Evolutionary conservation across 345 rosid genomes (phyloP).

Genomic region (Salix caprea): DNA sequence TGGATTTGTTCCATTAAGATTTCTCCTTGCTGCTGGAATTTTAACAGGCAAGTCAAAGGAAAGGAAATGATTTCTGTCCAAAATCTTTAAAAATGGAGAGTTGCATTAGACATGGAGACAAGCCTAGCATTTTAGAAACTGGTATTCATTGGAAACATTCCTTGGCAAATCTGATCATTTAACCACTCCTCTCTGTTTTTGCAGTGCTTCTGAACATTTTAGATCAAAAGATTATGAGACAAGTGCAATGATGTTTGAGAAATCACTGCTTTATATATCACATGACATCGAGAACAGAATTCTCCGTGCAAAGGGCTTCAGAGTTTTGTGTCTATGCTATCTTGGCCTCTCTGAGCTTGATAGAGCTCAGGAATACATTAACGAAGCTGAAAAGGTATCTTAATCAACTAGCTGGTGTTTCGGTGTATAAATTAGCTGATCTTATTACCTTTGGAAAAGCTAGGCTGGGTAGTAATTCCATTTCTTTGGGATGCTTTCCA

Average conservation of each 20-base stretch:
- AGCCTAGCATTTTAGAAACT: too few relatives aligned
- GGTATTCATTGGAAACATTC: not conserved
- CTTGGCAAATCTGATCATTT: not conserved
- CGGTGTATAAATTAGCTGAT: not conserved
- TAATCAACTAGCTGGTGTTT: constrained; percentile 9
- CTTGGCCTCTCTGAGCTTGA: constrained; percentile 76
- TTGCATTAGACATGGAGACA: too few relatives aligned
- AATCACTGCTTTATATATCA: constrained; percentile 85
- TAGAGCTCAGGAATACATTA: constrained; percentile 80
- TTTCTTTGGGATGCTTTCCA: too few relatives aligned
- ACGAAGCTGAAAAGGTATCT: constrained; percentile 84
- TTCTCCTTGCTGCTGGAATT: not conserved
- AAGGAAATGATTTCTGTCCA: not conserved
- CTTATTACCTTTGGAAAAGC: not conserved
- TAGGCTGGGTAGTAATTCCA: constrained; percentile 1
- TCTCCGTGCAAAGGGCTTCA: constrained; percentile 85
- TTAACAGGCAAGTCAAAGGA: not conserved
- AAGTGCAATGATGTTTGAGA: constrained; percentile 88
- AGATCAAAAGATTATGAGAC: constrained; percentile 66
- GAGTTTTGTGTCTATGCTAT: constrained; percentile 89
- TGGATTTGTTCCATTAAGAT: not conserved
- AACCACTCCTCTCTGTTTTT: constrained; percentile 15
- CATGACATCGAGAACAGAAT: constrained; percentile 57
- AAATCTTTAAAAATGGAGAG: not conserved
- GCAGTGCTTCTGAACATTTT: constrained; percentile 77